phyloP scores from a whole-genome alignment of 345 rosid species.

The Lepidium didymum region DNA sequence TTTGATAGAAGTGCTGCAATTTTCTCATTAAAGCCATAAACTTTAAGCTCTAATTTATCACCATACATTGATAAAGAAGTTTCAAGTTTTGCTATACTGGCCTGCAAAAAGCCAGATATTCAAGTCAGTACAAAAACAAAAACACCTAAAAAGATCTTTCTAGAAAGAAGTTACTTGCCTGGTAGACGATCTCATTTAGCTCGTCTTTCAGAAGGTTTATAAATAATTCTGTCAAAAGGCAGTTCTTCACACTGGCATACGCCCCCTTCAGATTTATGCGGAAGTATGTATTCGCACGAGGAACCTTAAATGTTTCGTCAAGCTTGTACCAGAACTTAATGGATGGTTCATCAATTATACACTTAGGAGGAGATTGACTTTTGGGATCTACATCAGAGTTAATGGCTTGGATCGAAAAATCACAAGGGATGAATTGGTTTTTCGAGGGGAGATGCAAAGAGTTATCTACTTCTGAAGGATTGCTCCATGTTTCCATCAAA shows the following conservation, averaged over 20 bases:
- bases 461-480: slow-evolving; percentile 63
- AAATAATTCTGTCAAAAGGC: slow-evolving; percentile 75
- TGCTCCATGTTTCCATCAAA: slow-evolving; percentile 67
- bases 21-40: slow-evolving; percentile 90
- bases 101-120: slow-evolving; percentile 45
- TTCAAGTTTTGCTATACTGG: slow-evolving; percentile 88
- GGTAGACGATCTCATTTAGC: slow-evolving; percentile 82
- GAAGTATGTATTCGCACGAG: slow-evolving; percentile 86
- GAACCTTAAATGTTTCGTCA: slow-evolving; percentile 71
- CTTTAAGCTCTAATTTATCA: slow-evolving; percentile 84
- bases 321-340: slow-evolving; percentile 97
- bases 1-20: slow-evolving; percentile 67
- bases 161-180: slow-evolving; percentile 41
- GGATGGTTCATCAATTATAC: slow-evolving; percentile 67
- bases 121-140: slow-evolving; percentile 7
- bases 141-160: slow-evolving; percentile 4
- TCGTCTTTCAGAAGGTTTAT: slow-evolving; percentile 87
- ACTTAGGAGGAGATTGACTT: slow-evolving; percentile 43
- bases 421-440: slow-evolving; percentile 82
- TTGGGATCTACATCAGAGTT: slow-evolving; percentile 21
- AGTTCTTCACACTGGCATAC: slow-evolving; percentile 55
- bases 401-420: slow-evolving; percentile 65
- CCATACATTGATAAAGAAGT: slow-evolving; percentile 57
- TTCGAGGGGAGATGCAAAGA: slow-evolving; percentile 67
- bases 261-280: slow-evolving; percentile 78